phyloP scores from a whole-genome alignment of 345 rosid genomes.

The Syzygium oleosum region DNA sequence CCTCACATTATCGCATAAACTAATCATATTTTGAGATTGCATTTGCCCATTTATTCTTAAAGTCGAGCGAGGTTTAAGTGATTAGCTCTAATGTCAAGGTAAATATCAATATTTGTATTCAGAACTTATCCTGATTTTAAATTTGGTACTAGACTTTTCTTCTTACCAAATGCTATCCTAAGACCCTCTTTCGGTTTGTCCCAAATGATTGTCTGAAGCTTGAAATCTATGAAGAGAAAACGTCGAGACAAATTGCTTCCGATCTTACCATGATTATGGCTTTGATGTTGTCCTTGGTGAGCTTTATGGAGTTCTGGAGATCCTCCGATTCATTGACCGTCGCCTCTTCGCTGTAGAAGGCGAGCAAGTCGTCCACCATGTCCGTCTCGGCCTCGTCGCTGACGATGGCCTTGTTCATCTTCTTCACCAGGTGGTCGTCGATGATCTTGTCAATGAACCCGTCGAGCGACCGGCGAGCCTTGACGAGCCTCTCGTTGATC shows the following conservation, averaged over 20 bases:
- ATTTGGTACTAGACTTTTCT: not conserved
- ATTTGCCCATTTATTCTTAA: not conserved
- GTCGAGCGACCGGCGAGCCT: slow-evolving; percentile 65
- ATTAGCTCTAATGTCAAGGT: not conserved
- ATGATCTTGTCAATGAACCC: slow-evolving; percentile 68
- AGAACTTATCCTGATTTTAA: not conserved
- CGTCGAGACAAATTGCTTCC: not conserved
- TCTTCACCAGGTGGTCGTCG: slow-evolving; percentile 63
- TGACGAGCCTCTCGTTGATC: slow-evolving; percentile 37
- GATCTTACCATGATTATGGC: slow-evolving; percentile 81
- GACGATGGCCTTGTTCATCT: not conserved
- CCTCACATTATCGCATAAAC: not conserved
- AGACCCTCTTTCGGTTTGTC: not conserved
- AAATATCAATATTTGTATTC: not conserved
- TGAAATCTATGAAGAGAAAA: not conserved
- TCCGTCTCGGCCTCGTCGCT: slow-evolving; percentile 40
- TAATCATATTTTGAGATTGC: not conserved
- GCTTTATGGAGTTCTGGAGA: slow-evolving; percentile 48
- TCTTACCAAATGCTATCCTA: not conserved
- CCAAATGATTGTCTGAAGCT: not conserved
- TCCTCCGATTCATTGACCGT: slow-evolving; percentile 45
- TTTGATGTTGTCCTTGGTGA: slow-evolving; percentile 74
- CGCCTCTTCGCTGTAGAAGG: slow-evolving; percentile 59
- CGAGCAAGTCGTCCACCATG: slow-evolving; percentile 87
- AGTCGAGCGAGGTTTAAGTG: too few species aligned